A percentile compares a stretch with the other conserved stretches of the same genome.
Conservation (phyloP, 345 rosid species). For the Eucalyptus microcorys region DNA sequence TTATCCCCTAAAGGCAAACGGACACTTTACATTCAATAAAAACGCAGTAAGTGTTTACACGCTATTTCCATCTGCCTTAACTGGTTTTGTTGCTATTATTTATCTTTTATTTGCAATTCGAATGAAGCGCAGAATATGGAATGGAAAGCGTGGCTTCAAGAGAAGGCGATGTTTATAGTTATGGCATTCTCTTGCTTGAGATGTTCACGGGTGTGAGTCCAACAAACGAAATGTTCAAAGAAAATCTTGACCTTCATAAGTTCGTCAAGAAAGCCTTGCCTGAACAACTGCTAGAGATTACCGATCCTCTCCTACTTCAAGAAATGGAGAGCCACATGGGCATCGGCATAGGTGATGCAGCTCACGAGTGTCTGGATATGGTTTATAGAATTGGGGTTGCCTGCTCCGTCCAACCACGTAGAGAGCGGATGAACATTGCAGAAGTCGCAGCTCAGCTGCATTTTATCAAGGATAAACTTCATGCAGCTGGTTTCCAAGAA, state of each 20-base stretch:
- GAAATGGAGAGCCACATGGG: background rate
- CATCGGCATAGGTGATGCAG: no score
- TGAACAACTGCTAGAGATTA: background rate
- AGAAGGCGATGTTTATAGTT: constrained; percentile 9
- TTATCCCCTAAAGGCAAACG: background rate
- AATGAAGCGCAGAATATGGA: constrained; percentile 10
- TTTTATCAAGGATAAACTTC: background rate
- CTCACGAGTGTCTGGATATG: background rate
- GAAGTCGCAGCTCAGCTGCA: background rate
- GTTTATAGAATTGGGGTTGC: background rate
- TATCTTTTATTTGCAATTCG: background rate
- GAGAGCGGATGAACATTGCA: background rate
- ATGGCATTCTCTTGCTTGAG: constrained; percentile 12
- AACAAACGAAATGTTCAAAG: constrained; percentile 4
- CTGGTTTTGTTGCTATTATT: background rate
- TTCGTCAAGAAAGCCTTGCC: background rate
- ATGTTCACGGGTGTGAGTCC: constrained; percentile 7
- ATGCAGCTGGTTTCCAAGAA: background rate
- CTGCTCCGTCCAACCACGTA: background rate
- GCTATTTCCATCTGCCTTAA: background rate
- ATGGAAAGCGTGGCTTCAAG: background rate
- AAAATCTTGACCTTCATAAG: background rate
- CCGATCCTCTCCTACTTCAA: background rate
- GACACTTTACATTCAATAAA: fast-evolving
- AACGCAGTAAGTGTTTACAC: background rate